Evolutionary conservation across 305 asterid genomes (phyloP).

Genomic region (Lippia alba): DNA sequence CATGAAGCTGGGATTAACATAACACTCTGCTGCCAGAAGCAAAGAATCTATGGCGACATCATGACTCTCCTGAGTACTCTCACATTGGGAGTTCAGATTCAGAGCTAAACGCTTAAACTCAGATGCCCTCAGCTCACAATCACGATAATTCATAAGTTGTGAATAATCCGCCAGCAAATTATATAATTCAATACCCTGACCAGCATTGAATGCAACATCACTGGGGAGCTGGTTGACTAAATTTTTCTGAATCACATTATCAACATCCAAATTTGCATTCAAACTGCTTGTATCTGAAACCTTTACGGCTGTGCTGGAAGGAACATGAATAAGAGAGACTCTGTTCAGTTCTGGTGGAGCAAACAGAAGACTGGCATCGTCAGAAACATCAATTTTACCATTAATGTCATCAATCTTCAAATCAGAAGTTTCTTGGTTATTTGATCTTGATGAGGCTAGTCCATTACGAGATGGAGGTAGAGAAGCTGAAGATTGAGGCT

Average conservation of each 20-base stretch:
- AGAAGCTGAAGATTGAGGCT: constrained; percentile 45
- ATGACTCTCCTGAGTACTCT: constrained; percentile 75
- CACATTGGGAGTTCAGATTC: constrained; percentile 74
- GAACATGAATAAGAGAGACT: constrained; percentile 64
- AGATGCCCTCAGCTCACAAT: constrained; percentile 90
- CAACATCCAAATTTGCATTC: constrained; percentile 45
- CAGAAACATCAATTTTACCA: constrained; percentile 66
- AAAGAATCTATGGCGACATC: constrained; percentile 84
- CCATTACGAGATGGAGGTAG: constrained; percentile 59
- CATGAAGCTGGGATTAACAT: constrained; percentile 87
- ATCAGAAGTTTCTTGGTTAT: constrained; percentile 68
- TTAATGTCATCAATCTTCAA: constrained; percentile 59
- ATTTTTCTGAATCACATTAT: constrained; percentile 39
- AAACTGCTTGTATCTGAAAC: constrained; percentile 47
- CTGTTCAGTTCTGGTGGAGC: constrained; percentile 80
- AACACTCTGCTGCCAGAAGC: constrained; percentile 97
- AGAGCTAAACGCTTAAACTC: constrained; percentile 89
- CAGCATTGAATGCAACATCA: constrained; percentile 39
- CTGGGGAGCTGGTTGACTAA: constrained; percentile 43
- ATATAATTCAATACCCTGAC: constrained; percentile 49
- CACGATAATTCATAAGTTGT: constrained; percentile 77
- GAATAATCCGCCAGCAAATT: constrained; percentile 76
- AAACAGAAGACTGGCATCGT: constrained; percentile 83
- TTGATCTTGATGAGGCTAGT: constrained; percentile 49
- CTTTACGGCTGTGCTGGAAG: constrained; percentile 53